A percentile compares a stretch with the other conserved stretches of the same genome.
Conservation (phyloP, 1,139 yeast genomes). For the Saccharomycopsis hybrid region DNA sequence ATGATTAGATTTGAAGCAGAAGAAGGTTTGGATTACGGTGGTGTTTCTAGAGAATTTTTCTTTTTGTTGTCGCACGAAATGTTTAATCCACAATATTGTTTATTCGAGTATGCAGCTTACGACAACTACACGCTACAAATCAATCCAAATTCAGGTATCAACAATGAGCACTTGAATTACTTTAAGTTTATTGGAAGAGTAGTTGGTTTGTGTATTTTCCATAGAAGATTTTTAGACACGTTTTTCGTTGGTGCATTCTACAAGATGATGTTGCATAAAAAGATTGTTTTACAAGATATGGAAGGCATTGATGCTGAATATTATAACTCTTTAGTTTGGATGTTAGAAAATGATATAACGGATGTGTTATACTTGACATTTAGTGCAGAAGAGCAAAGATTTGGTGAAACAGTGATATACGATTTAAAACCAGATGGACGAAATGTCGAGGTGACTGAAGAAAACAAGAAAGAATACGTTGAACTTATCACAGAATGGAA, state of each 20-base stretch:
- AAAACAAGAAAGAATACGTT: constrained; percentile 90
- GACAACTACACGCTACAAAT: constrained; percentile 96
- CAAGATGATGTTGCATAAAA: constrained; percentile 94
- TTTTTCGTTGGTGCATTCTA: constrained; percentile 97
- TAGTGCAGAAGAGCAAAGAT: constrained; percentile 92
- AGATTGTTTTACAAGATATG: constrained; percentile 93
- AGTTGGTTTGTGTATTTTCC: constrained; percentile 97
- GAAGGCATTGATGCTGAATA: constrained; percentile 98
- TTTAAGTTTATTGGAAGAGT: constrained; percentile 98
- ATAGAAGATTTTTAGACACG: constrained; percentile 93
- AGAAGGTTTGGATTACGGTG: constrained; percentile 99
- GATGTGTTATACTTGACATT: constrained; percentile 82
- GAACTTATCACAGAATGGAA: constrained; percentile 96
- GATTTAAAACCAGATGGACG: constrained; percentile 88
- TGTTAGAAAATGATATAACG: constrained; percentile 87
- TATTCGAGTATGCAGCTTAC: constrained; percentile 95
- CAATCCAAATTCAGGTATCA: constrained; percentile 96
- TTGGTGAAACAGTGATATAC: constrained; percentile 86
- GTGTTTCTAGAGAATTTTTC: constrained; percentile 97
- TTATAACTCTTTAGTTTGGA: constrained; percentile 92
- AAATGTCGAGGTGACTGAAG: constrained; percentile 86
- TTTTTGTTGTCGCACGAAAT: constrained; percentile 93
- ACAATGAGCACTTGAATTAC: constrained; percentile 95
- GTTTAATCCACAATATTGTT: constrained; percentile 97
- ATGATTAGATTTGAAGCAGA: constrained; percentile 99